Base-by-base conservation (phyloP, 257 asterid genomes). In the Solanum peruvianum region DNA sequence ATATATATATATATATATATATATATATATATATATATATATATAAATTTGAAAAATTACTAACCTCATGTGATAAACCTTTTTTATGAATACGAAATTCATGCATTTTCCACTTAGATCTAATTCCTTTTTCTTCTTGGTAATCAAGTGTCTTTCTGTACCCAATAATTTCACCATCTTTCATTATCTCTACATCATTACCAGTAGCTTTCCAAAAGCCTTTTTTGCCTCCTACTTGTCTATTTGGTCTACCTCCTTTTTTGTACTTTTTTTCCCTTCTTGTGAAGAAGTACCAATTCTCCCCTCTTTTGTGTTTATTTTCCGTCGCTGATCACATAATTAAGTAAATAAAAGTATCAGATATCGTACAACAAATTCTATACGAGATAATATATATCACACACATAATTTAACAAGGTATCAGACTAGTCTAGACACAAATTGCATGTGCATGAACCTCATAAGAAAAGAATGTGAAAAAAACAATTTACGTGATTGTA, bases 121-220 rank as follows among this genome's bases (percentile, higher is more conserved):
- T 88, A 9, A 14, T 11, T 10, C 2, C 4, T 29, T 62, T 58
- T 6, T 49, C 84, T 9, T 41, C 29, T 23, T 69, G 33, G 47
- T 41, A 90, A 25, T 86, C 90, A 33, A 90, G 45, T 16, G 77
- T 29, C 60, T 29, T 72, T 78, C 71, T 86, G 75, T 25, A 56
- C 11, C 88, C 87, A 35, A 88, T 11, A 18, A 18, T 29, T 11
- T 16, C 11, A 4, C 16, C 71, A 10, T 52, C 9, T 33, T 21
- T 5, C 20, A 0, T 1, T 29, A 90, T 49, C 14, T 58, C 8
- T 20, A 16, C 20, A 21, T 83, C 87, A 11, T 21, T 64, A 18
- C 90, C 90, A 20, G 88, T 78, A 18, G 87, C 77, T 56, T 88
- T 90, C 90, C 88, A 88, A 78, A n/a, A 87, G 21, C 91, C 91